These are phyloP conservation scores for Teratosphaeria destructans DNA, from an alignment of 2,329 filamentous ascomycete species.

Conservation along the genomic window DNA sequence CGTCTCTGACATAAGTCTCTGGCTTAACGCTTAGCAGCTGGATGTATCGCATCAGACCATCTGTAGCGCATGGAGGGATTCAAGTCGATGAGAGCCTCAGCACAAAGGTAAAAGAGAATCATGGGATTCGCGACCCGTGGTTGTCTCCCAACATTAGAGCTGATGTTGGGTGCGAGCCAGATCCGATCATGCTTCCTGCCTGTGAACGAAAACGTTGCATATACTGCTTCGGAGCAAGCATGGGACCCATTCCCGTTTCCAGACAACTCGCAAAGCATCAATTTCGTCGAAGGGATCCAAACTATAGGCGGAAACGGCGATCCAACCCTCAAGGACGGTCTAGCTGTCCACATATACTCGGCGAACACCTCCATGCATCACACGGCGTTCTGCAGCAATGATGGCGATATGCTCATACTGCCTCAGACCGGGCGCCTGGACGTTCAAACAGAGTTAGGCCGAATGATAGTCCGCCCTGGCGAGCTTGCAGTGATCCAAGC, in stretches of 20 bases:
- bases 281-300: constrained; percentile 14
- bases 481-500: constrained; percentile 55
- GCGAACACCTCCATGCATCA: constrained; percentile 12
- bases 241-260: constrained; percentile 11
- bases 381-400: constrained; percentile 65
- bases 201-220: constrained; percentile 5
- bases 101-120: neutral
- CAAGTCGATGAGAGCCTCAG: neutral
- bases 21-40: constrained; percentile 6
- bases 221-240: constrained; percentile 4
- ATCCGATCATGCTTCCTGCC: constrained; percentile 10
- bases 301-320: constrained; percentile 17
- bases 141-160: neutral
- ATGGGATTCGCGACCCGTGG: neutral
- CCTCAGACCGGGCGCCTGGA: constrained; percentile 53
- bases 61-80: constrained; percentile 12
- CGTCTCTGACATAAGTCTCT: neutral
- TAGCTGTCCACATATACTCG: constrained; percentile 14
- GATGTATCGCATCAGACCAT: constrained; percentile 24
- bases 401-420: constrained; percentile 57
- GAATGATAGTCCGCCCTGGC: constrained; percentile 50
- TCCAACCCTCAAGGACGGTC: constrained; percentile 9
- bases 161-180: neutral
- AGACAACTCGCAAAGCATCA: constrained; percentile 2
- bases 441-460: constrained; percentile 56